Base-by-base conservation (phyloP, 2,329 filamentous ascomycete species). In the Epichloe gansuensis region DNA sequence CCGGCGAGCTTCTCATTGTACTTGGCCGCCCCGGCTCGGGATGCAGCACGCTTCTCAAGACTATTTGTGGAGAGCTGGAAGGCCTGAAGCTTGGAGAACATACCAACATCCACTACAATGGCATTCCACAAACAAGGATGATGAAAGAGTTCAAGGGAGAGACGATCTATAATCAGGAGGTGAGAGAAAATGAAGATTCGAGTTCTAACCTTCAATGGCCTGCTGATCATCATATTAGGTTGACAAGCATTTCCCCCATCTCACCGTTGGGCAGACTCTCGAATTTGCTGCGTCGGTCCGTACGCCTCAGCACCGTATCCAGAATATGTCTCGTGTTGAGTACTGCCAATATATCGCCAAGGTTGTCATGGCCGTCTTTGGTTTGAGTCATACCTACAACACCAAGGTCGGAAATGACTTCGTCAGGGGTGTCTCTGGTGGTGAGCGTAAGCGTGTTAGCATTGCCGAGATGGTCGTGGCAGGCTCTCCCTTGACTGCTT, bases 401-500 rank as follows among this genome's bases (percentile, higher is more conserved):
- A 89, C 86, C 6, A 85, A 83, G 59, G 83, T 90, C 12, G 87
- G 87, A 7, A 81, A 88, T 54, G 84, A 88, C 58, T 80, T 85
- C 43, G 74, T 89, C 11, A 80, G 84, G 1, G 87, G 87, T 47
- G 77, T 87, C 0, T 82, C 77, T 7, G 84, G 84, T 27, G 84
- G 84, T 39, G 84, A 87, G 64, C 74, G 82, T 52, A 90, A 93
- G 70, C 81, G 89, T 63, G 87, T 94, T 5, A 86, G 82, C 44
- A 89, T 93, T 55, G 86, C 85, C 1, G 87, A 93, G 66, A 87
- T 87, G 57, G 76, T 84, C 54, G 71, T 89, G 11, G 82, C 82
- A 15, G 71, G 74, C 36, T 77, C 79, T 0, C 76, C 76, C 0
- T 65, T 81, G 41, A 64, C 60, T 5, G 69, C 67, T 0, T 93